Evolutionary conservation across 257 asterid species (phyloP).

Genomic region (Nicotiana sylvestris): DNA sequence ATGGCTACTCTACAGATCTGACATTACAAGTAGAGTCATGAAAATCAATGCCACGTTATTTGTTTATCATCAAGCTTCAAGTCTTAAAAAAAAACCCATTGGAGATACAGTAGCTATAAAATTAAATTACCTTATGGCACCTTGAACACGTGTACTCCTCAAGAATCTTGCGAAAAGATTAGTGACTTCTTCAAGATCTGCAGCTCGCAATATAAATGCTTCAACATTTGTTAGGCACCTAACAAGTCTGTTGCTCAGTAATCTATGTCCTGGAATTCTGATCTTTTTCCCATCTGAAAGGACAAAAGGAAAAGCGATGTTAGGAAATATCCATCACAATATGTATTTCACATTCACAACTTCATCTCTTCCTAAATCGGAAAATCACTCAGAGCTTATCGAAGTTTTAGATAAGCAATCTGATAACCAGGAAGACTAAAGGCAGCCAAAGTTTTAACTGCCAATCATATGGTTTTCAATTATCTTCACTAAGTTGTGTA

Average conservation of each 20-base stretch:
- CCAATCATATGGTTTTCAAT: not conserved
- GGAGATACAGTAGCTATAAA: not conserved
- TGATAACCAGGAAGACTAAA: not conserved
- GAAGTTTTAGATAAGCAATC: not conserved
- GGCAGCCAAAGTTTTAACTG: not conserved
- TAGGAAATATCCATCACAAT: not conserved
- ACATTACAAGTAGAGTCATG: not conserved
- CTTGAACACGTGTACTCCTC: conserved; percentile 74
- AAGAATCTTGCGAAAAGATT: conserved; percentile 69
- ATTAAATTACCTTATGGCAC: conserved; percentile 67
- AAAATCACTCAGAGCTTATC: not conserved
- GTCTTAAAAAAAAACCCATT: not conserved
- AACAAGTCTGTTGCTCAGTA: conserved; percentile 65
- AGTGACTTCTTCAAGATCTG: conserved; percentile 87
- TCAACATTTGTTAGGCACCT: conserved; percentile 73
- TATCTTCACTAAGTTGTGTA: not conserved
- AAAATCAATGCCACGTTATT: not conserved
- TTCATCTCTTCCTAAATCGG: not conserved
- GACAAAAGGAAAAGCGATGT: not conserved
- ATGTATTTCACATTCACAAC: not conserved
- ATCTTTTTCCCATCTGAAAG: conserved; percentile 54
- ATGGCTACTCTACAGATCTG: not conserved
- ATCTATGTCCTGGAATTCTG: conserved; percentile 59
- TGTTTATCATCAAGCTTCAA: not conserved
- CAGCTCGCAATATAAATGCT: conserved; percentile 67